Base-by-base conservation (phyloP, 2,329 filamentous ascomycete species). In the Cucurbitaria berberidis region DNA sequence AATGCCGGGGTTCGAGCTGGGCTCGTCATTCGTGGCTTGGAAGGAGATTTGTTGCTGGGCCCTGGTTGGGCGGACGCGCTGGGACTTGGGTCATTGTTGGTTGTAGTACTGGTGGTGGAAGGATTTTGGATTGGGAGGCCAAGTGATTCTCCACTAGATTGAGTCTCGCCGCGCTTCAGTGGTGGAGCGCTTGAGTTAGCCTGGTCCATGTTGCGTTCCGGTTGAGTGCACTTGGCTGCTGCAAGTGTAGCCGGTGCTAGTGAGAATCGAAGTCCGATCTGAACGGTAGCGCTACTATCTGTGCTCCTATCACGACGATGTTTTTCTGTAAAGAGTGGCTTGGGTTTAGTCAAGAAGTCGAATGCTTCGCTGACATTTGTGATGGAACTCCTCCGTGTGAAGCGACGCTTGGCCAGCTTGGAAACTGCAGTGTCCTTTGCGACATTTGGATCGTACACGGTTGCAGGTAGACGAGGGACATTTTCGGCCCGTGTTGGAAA, bases 241-340 rank as follows among this genome's bases (percentile, higher is more conserved):
- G 67, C 68, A 49, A 76, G 70, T 16, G 70, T 70, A 3, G 73
- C 73, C 13, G 74, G 74, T 11, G 72, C 74, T 5, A 76, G 57
- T n/a, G 87, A 90, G 49, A 90, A 78, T 10, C 88, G 83, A 15
- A 90, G 78, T 1, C 87, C 88, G 45, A 90, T 90, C 66, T 89
- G 87, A 10, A 90, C 87, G 0, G 87, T 90, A 21, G 86, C 86
- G 9, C 84, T 84, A 39, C 87, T 89, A 15, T 79, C 80, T 36
- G 86, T 78, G 1, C 87, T 90, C 5, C 85, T 86, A 53, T 85
- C 80, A 39, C 86, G 81, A 16, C 78, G 76, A n/a, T 80, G 77
- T 8, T 59, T 56, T 13, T 70, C 66, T 4, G 72, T 73, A 36
- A 75, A 74, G 45, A 79, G 78, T 36, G 75, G 76, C 41, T 62